Base-by-base conservation (phyloP, 371 early-diverging fungal species). In the Smittium culicis region DNA sequence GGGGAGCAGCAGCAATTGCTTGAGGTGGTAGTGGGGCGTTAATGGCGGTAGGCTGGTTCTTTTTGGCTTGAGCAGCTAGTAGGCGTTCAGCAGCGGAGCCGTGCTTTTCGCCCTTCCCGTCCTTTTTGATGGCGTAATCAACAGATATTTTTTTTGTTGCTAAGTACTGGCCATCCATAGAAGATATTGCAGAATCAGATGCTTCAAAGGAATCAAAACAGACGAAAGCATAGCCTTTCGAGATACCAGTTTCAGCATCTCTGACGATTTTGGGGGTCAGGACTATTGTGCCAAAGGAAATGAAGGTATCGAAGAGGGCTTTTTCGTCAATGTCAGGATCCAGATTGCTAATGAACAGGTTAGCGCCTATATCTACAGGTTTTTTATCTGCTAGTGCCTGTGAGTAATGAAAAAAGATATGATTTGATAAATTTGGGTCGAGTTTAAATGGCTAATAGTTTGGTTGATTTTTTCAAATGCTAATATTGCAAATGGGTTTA, bases 111-210 rank as follows among this genome's bases (percentile, higher is more conserved):
- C 99, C 99, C 77, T 92, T 91, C 33, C 95, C 94, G 70, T 98
- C 98, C 79, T 98, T 97, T 78, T 97, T 98, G 73, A 92, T 90
- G 0, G 98, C 96, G 77, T 94, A 98, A 17, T 83, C 80, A 16
- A 96, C 96, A 27, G 84, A 83, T 69, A 98, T 87, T 34, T 90
- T 87, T 71, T 93, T 93, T 75, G 93, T 93, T 79, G 86, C 88
- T 75, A 98, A 75, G 77, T 86, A 96, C 77, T 98, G 97, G 11
- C 94, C 92, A 72, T 98, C 89, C 98, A 98, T 95, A 2, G 95
- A 90, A 72, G 92, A 92, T 65, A 98, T 89, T 0, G 99, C 99
- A 2, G 88, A 86, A 82, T 98, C 99, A 0, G 97, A 84, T 20
- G 94, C 85, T 69, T 98, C 97, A 76, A 97, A 98, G 70, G 86